These are phyloP conservation scores for Fusarium goolgardi DNA, from an alignment of 2,329 filamentous ascomycete species.

Conservation along the genomic window DNA sequence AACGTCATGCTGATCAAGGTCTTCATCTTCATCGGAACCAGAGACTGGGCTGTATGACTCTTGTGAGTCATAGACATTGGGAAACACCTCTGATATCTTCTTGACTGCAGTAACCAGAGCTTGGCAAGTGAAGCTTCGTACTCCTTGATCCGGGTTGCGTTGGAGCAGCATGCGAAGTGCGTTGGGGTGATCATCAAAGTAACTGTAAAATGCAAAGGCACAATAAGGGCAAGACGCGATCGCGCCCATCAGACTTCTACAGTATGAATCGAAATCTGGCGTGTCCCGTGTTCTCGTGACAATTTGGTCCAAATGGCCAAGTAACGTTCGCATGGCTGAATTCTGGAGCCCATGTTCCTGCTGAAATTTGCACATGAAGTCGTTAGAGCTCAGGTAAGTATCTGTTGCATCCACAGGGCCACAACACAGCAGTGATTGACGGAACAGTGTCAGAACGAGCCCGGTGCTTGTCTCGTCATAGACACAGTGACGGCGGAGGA, in stretches of 20 bases:
- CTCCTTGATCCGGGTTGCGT: constrained; percentile 65
- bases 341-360: constrained; percentile 54
- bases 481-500: constrained; percentile 81
- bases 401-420: constrained; percentile 13
- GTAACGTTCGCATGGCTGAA: constrained; percentile 64
- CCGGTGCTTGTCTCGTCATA: constrained; percentile 77
- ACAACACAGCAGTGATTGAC: constrained; percentile 63
- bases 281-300: constrained; percentile 77
- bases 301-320: constrained; percentile 80
- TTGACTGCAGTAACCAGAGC: constrained; percentile 65
- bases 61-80: constrained; percentile 59
- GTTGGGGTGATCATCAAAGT: constrained; percentile 66
- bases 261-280: constrained; percentile 69
- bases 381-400: constrained; percentile 9
- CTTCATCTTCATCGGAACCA: constrained; percentile 50
- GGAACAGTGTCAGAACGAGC: constrained; percentile 74
- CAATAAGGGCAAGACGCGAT: constrained; percentile 63
- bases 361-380: constrained; percentile 13
- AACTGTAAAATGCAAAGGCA: constrained; percentile 69
- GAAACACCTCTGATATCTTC: constrained; percentile 62
- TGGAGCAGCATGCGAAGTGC: constrained; percentile 74
- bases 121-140: constrained; percentile 65
- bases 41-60: constrained; percentile 17
- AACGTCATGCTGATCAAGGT: constrained; percentile 12
- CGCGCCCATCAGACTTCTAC: constrained; percentile 60